phyloP scores from a whole-genome alignment of 2,329 filamentous ascomycete genomes.

The Neofusicoccum umdonicola region DNA sequence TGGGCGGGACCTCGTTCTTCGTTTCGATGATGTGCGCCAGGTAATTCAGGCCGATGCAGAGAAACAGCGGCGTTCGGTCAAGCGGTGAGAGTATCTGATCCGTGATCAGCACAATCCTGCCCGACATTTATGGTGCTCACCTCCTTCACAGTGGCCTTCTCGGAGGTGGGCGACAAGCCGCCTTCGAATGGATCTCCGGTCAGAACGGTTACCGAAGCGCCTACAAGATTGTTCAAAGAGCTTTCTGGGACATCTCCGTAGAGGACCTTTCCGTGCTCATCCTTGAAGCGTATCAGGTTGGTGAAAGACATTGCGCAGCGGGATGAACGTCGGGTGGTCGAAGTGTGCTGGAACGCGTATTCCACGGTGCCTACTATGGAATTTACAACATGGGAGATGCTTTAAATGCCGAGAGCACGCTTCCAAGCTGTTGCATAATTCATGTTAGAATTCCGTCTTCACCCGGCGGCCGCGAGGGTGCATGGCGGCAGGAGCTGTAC shows the following conservation, averaged over 20 bases:
- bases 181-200: not conserved
- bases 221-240: not conserved
- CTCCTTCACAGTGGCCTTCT: not conserved
- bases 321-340: not conserved
- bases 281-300: not conserved
- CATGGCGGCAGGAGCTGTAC: not conserved
- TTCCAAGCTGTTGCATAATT: not conserved
- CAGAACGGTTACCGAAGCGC: not conserved
- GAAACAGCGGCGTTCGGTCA: slow-evolving; percentile 66
- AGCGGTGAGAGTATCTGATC: slow-evolving; percentile 61
- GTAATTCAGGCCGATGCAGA: slow-evolving; percentile 80
- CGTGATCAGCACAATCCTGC: not conserved
- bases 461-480: not conserved
- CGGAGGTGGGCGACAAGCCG: not conserved
- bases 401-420: no score
- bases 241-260: not conserved
- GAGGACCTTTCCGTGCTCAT: not conserved
- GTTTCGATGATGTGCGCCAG: slow-evolving; percentile 61
- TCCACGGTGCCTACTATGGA: no score
- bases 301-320: not conserved
- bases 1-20: slow-evolving; percentile 29
- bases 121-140: not conserved
- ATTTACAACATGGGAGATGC: no score
- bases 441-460: not conserved
- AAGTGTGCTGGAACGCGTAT: no score